phyloP scores from a whole-genome alignment of 768 basidiomycete genomes.

The Suillus cothurnatus region DNA sequence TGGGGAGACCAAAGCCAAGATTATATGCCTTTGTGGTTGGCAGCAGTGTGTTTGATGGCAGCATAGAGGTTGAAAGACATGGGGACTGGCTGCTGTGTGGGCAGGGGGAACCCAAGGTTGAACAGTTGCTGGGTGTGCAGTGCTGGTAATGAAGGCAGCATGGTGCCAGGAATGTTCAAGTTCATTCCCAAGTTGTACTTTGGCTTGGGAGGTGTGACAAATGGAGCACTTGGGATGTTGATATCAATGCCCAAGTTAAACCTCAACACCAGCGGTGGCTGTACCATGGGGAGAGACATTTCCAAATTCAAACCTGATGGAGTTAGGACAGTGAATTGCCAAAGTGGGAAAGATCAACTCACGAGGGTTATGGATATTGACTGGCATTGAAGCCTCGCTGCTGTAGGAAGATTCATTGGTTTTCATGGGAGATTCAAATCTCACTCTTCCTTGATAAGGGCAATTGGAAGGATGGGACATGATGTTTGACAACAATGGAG shows the following conservation, averaged over 20 bases:
- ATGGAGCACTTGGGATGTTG: rapidly evolving
- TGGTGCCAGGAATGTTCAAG: neutral
- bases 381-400: neutral
- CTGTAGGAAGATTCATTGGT: neutral
- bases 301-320: neutral
- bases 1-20: neutral
- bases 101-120: neutral
- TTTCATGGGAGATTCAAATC: neutral
- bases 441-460: neutral
- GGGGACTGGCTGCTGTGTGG: neutral
- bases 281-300: neutral
- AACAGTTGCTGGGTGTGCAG: neutral
- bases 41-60: too few relatives aligned
- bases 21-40: neutral
- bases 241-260: neutral
- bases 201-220: neutral
- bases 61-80: neutral
- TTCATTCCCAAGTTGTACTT: neutral
- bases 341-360: neutral
- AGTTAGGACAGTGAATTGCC: neutral
- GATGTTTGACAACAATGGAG: neutral
- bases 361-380: neutral
- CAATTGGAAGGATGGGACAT: neutral
- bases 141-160: rapidly evolving
- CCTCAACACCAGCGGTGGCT: neutral